These are phyloP conservation scores for Hypoxylon rickii DNA, from an alignment of 495 filamentous ascomycete species.

Conservation along the genomic window DNA sequence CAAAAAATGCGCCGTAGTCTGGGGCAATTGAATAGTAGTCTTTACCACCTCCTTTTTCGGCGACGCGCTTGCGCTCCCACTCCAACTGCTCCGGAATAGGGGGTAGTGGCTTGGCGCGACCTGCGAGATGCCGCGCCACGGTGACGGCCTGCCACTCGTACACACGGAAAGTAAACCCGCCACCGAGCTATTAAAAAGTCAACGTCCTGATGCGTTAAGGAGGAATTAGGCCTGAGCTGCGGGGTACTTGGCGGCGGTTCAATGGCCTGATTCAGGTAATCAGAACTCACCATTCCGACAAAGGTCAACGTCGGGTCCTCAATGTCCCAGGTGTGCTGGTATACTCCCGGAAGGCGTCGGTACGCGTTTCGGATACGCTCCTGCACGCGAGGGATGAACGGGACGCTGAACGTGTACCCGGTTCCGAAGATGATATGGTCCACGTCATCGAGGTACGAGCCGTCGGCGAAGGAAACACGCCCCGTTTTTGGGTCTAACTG, in stretches of 20 bases:
- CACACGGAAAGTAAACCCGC: constrained; percentile 61
- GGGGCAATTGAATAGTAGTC: constrained; percentile 45
- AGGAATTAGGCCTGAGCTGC: not conserved
- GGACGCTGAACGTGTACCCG: constrained; percentile 61
- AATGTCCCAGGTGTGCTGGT: constrained; percentile 61
- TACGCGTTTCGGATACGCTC: constrained; percentile 52
- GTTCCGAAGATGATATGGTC: constrained; percentile 64
- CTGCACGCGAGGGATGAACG: constrained; percentile 55
- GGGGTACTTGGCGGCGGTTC: no score
- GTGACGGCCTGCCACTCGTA: constrained; percentile 67
- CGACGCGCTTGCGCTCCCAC: constrained; percentile 46
- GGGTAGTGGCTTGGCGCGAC: constrained; percentile 43
- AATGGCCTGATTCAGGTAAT: no score
- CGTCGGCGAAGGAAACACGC: constrained; percentile 55
- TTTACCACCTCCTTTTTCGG: constrained; percentile 38
- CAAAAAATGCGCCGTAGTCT: constrained; percentile 40
- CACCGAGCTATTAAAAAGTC: constrained; percentile 43
- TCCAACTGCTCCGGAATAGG: constrained; percentile 42
- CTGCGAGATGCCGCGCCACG: constrained; percentile 59
- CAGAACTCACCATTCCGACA: constrained; percentile 45
- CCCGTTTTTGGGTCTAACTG: constrained; percentile 42
- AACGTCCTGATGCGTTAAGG: not conserved
- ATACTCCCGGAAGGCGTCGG: constrained; percentile 57
- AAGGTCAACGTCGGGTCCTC: constrained; percentile 49
- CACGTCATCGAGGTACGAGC: constrained; percentile 51